These are phyloP conservation scores for Kluyveromyces sp. DNA, from an alignment of 1,139 yeast genomes.

Conservation along the genomic window DNA sequence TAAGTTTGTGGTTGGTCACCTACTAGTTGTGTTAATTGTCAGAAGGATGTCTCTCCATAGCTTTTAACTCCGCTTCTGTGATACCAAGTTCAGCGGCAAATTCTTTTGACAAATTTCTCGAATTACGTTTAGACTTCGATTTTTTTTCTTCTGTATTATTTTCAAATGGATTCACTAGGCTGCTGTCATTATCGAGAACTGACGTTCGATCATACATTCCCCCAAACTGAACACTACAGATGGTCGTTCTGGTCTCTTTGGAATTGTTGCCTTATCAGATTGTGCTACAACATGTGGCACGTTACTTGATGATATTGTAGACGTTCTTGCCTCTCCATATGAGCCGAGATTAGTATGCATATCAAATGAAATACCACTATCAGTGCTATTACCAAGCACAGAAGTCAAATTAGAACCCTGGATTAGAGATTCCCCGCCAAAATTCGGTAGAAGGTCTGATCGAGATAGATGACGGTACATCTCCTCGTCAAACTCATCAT, in stretches of 20 bases:
- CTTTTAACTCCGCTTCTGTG: constrained; percentile 1
- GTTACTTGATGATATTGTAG: background rate
- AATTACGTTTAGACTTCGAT: background rate
- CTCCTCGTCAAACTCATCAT: constrained; percentile 28
- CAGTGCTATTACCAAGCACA: background rate
- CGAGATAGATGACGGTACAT: constrained; percentile 21
- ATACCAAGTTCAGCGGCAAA: constrained; percentile 4
- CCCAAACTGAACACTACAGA: constrained; percentile 4
- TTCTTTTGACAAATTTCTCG: constrained; percentile 3
- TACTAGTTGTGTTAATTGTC: background rate
- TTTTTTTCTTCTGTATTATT: background rate
- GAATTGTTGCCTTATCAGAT: background rate
- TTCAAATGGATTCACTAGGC: background rate
- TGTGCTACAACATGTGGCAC: background rate
- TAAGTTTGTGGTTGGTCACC: background rate
- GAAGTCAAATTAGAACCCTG: background rate
- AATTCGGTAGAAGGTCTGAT: constrained; percentile 2
- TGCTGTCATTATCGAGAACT: background rate
- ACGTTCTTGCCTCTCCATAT: background rate
- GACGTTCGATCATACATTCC: background rate
- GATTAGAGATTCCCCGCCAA: constrained; percentile 1
- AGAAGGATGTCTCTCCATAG: constrained; percentile 3
- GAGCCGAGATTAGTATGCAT: background rate
- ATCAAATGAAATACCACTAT: background rate
- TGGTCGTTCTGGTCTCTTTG: constrained; percentile 7